Conservation (phyloP, 2,329 filamentous ascomycete species). For the Cladosporium sp. region DNA sequence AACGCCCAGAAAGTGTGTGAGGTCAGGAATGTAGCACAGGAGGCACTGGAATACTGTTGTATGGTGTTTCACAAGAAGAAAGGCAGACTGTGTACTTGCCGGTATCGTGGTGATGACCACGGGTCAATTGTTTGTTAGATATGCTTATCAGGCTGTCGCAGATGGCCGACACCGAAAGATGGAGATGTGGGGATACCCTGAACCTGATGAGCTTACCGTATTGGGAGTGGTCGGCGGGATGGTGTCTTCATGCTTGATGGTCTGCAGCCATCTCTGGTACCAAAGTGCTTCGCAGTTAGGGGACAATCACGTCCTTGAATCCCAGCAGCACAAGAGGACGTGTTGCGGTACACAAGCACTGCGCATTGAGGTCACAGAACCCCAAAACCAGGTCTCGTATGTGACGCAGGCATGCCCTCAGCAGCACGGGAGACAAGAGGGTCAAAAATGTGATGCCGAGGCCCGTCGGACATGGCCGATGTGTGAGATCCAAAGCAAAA, state of each 20-base stretch:
- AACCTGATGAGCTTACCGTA: neutral
- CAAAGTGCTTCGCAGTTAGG: neutral
- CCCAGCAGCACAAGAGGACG: neutral
- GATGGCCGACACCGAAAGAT: neutral
- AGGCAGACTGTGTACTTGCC: constrained; percentile 11
- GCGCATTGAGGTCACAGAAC: neutral
- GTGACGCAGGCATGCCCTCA: neutral
- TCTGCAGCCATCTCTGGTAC: neutral
- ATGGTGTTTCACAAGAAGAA: neutral
- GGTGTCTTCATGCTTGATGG: neutral
- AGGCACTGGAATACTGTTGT: neutral
- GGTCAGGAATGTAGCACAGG: neutral
- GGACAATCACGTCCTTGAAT: neutral
- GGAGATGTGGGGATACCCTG: constrained; percentile 14
- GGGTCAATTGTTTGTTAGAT: constrained; percentile 11
- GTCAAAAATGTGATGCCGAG: neutral
- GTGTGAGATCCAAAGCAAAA: neutral
- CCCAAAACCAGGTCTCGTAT: neutral
- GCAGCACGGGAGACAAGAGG: neutral
- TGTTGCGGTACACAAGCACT: neutral
- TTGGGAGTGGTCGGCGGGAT: neutral
- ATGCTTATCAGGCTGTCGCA: constrained; percentile 13
- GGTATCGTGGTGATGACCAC: constrained; percentile 15
- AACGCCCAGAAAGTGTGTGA: neutral
- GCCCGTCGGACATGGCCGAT: neutral